A percentile compares a stretch with the other conserved stretches of the same genome.
These are phyloP conservation scores for Talaromyces liani DNA, from an alignment of 495 filamentous ascomycete species.

Conservation along the genomic window DNA sequence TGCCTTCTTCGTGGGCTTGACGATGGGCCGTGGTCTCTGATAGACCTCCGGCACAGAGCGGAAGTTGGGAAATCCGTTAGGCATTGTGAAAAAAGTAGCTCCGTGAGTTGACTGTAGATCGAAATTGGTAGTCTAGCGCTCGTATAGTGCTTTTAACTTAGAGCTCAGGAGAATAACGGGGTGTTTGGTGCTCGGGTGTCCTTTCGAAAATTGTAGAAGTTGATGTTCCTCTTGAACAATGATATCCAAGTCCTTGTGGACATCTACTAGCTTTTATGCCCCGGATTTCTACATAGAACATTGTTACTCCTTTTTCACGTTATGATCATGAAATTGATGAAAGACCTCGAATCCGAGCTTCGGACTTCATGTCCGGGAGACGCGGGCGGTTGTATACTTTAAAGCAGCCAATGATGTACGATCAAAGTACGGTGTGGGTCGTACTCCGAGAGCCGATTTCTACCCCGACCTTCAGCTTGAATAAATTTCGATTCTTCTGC, in stretches of 20 bases:
- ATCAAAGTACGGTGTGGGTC: slow-evolving; percentile 1
- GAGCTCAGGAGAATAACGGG: neutral
- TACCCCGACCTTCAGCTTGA: neutral
- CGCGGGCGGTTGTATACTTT: neutral
- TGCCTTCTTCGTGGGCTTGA: neutral
- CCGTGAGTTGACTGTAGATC: neutral
- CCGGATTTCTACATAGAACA: neutral
- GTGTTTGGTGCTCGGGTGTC: neutral
- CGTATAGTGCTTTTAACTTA: neutral
- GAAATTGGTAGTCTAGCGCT: neutral
- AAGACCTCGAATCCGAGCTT: neutral
- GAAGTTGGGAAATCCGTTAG: slow-evolving; percentile 7
- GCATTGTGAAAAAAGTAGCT: neutral
- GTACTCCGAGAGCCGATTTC: slow-evolving; percentile 2
- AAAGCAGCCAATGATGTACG: neutral
- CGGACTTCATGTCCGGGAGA: neutral
- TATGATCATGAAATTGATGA: neutral
- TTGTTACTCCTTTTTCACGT: neutral
- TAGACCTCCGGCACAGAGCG: slow-evolving; percentile 5
- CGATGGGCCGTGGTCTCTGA: slow-evolving; percentile 1
- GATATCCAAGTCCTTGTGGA: neutral
- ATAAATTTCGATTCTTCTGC: neutral
- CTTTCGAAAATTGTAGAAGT: neutral
- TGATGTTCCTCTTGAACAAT: neutral
- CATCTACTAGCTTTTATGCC: neutral